Conservation (phyloP, 2,329 filamentous ascomycete genomes). For the Paracamarosporium sp. region DNA sequence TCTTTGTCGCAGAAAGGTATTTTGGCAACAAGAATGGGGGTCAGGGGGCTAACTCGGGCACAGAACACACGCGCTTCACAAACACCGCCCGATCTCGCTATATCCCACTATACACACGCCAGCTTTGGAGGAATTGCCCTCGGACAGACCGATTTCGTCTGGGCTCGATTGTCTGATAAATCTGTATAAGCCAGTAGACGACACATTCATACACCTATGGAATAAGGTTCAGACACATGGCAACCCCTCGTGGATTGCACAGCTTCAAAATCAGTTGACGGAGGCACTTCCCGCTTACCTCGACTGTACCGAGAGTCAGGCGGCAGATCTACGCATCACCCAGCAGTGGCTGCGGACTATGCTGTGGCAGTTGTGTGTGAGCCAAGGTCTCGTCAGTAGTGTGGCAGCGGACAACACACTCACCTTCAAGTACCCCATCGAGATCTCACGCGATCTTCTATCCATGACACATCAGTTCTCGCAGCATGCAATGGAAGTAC, state of each 20-base stretch:
- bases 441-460: constrained; percentile 66
- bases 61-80: constrained; percentile 69
- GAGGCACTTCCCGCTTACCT: constrained; percentile 63
- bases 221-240: constrained; percentile 62
- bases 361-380: constrained; percentile 75
- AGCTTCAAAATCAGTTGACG: constrained; percentile 58
- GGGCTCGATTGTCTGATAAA: constrained; percentile 68
- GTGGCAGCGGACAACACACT: constrained; percentile 65
- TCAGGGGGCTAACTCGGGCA: constrained; percentile 1
- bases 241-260: constrained; percentile 54
- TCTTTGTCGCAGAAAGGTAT: constrained; percentile 68
- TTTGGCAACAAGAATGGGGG: neutral
- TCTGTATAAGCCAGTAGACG: constrained; percentile 68
- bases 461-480: constrained; percentile 74
- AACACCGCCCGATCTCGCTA: constrained; percentile 68
- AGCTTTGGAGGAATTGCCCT: constrained; percentile 56
- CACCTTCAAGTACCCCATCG: constrained; percentile 67
- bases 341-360: constrained; percentile 75
- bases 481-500: constrained; percentile 74
- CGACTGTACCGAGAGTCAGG: constrained; percentile 68
- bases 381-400: constrained; percentile 68
- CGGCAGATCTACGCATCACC: constrained; percentile 71
- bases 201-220: constrained; percentile 69
- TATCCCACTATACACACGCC: constrained; percentile 65
- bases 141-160: constrained; percentile 61